Evolutionary conservation across 2,329 filamentous ascomycete species (phyloP).

Genomic region (Epichloe sibirici): DNA sequence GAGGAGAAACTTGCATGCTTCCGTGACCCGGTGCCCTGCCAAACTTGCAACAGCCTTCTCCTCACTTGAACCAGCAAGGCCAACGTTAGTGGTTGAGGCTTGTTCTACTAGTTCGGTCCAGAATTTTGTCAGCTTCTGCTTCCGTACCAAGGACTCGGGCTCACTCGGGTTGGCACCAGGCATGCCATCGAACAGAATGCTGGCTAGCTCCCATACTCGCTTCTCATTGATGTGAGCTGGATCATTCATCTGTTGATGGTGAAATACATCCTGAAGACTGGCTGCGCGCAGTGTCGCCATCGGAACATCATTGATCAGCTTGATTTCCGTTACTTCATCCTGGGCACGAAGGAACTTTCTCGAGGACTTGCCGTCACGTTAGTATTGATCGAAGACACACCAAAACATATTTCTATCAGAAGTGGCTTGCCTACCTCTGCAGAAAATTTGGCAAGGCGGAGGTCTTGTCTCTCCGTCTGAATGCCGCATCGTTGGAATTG

Average conservation of each 20-base stretch:
- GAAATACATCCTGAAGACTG: slow-evolving; percentile 27
- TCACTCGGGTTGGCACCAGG: slow-evolving; percentile 28
- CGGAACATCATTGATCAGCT: slow-evolving; percentile 45
- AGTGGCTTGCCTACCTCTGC: slow-evolving; percentile 31
- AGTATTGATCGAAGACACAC: background rate
- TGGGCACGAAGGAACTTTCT: slow-evolving; percentile 44
- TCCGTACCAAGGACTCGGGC: slow-evolving; percentile 29
- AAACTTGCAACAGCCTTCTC: slow-evolving; percentile 76
- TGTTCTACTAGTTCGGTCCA: slow-evolving; percentile 55
- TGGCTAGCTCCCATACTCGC: slow-evolving; percentile 73
- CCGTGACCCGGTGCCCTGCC: slow-evolving; percentile 63
- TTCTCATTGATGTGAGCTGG: slow-evolving; percentile 50
- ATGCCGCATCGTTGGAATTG: slow-evolving; percentile 32
- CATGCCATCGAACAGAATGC: slow-evolving; percentile 72
- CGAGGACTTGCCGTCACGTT: slow-evolving; percentile 34
- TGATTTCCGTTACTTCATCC: slow-evolving; percentile 41
- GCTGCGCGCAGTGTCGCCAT: slow-evolving; percentile 34
- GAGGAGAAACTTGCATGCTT: slow-evolving; percentile 71
- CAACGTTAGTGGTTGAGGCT: slow-evolving; percentile 39
- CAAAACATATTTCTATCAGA: background rate
- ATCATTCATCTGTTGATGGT: slow-evolving; percentile 27
- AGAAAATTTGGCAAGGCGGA: slow-evolving; percentile 52
- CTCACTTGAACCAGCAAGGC: slow-evolving; percentile 52
- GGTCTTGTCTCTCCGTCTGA: slow-evolving; percentile 49
- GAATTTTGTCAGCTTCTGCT: slow-evolving; percentile 55